Percentiles rank a stretch among this genome's conserved stretches.
phyloP scores from a whole-genome alignment of 805 yeast genomes.

The Barnettozyma sucrosica region DNA sequence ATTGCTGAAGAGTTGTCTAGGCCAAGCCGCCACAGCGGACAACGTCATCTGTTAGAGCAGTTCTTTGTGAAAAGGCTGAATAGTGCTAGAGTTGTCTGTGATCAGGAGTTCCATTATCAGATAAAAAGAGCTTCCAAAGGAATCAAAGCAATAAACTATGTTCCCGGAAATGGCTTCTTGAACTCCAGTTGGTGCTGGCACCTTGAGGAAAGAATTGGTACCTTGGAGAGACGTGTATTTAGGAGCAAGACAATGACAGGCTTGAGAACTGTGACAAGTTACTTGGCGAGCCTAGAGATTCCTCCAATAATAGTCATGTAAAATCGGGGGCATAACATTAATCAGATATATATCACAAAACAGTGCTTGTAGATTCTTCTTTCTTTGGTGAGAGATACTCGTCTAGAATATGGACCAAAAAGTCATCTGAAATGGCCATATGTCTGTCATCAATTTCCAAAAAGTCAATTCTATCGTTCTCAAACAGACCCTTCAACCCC shows the following conservation, averaged over 20 bases:
- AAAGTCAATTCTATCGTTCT: constrained; percentile 41
- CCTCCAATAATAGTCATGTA: neutral
- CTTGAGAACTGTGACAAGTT: neutral
- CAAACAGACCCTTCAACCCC: constrained; percentile 49
- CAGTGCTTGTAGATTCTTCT: neutral
- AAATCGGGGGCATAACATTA: neutral
- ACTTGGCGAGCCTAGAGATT: neutral
- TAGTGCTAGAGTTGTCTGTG: neutral
- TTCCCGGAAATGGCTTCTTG: neutral
- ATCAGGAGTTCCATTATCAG: neutral
- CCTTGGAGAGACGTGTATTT: neutral
- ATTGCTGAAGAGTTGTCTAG: neutral
- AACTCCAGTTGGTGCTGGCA: neutral
- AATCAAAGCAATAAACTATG: neutral
- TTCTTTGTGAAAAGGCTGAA: neutral
- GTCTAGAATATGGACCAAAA: constrained; percentile 38
- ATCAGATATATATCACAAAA: constrained; percentile 10
- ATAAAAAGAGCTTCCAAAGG: neutral
- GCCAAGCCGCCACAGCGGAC: neutral
- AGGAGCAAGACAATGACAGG: neutral
- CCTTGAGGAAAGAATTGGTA: neutral
- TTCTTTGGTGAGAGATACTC: constrained; percentile 34
- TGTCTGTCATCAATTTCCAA: constrained; percentile 51
- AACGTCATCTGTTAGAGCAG: neutral
- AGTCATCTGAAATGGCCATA: constrained; percentile 55